phyloP scores from a whole-genome alignment of 495 filamentous ascomycete genomes.

The Trichodelitschia bisporula region DNA sequence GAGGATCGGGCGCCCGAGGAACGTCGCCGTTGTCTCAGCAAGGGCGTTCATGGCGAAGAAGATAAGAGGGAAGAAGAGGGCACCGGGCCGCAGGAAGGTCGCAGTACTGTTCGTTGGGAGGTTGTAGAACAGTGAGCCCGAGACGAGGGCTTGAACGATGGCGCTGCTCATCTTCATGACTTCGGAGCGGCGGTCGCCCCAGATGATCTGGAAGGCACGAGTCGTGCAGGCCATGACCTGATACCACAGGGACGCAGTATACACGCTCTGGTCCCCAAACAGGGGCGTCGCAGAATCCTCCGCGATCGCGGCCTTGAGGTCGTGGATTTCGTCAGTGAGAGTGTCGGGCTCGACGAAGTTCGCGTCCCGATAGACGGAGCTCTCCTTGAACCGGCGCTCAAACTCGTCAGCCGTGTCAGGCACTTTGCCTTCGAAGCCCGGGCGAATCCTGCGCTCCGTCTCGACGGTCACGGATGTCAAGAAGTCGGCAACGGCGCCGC shows the following conservation, averaged over 20 bases:
- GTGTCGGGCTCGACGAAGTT: constrained; percentile 26
- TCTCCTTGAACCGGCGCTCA: constrained; percentile 31
- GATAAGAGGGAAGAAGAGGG: constrained; percentile 47
- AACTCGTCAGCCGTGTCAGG: constrained; percentile 39
- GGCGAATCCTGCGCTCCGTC: constrained; percentile 36
- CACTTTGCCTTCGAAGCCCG: constrained; percentile 35
- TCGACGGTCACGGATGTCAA: constrained; percentile 57
- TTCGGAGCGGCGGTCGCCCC: constrained; percentile 46
- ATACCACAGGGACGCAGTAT: constrained; percentile 42
- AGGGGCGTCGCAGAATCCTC: too few species aligned
- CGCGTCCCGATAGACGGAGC: constrained; percentile 26
- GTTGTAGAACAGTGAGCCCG: constrained; percentile 48
- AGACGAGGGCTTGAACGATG: constrained; percentile 34
- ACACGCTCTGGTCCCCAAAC: too few species aligned
- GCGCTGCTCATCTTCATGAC: constrained; percentile 58
- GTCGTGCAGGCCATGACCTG: constrained; percentile 46
- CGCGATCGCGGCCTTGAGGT: constrained; percentile 37
- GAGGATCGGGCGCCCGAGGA: constrained; percentile 36
- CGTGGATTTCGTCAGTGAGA: constrained; percentile 34
- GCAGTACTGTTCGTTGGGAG: constrained; percentile 36
- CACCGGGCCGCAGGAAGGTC: constrained; percentile 42
- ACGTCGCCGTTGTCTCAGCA: constrained; percentile 44
- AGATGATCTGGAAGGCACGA: constrained; percentile 53
- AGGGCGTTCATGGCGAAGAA: constrained; percentile 58
- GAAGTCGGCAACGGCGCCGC: constrained; percentile 51